Percentiles rank a stretch among this genome's conserved stretches.
Conservation (phyloP, 2,329 filamentous ascomycete species). For the Aspergillus novofumigatus region DNA sequence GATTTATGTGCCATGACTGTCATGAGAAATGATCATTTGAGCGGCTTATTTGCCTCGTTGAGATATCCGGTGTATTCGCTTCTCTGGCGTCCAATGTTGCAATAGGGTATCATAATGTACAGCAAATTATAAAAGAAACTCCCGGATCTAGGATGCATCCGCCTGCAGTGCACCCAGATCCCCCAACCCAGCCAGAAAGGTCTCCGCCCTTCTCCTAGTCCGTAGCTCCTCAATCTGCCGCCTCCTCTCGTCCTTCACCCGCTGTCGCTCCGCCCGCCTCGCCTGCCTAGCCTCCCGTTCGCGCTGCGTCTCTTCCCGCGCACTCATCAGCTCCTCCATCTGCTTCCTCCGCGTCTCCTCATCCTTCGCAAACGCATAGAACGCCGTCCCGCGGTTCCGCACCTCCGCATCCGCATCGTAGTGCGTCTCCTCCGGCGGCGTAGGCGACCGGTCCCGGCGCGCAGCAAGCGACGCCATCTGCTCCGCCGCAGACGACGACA, state of each 20-base stretch:
- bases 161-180: conserved; percentile 26
- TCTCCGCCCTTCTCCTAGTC: conserved; percentile 66
- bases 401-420: conserved; percentile 85
- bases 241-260: conserved; percentile 58
- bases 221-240: conserved; percentile 48
- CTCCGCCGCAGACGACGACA: conserved; percentile 58
- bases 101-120: conserved; percentile 10
- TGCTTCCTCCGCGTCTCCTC: conserved; percentile 63
- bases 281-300: conserved; percentile 55
- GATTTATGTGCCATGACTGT: not conserved
- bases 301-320: conserved; percentile 65
- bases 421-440: conserved; percentile 74
- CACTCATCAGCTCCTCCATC: conserved; percentile 69
- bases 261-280: conserved; percentile 55
- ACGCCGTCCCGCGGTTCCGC: conserved; percentile 81
- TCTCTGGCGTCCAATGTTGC: not conserved
- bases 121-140: conserved; percentile 1
- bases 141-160: not conserved
- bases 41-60: not conserved
- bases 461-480: conserved; percentile 75
- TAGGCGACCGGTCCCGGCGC: conserved; percentile 73
- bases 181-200: conserved; percentile 60
- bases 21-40: not conserved
- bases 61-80: not conserved
- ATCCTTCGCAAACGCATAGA: conserved; percentile 83